Evolutionary conservation across 345 rosid genomes (phyloP).

Genomic region (Lepidium africanum): DNA sequence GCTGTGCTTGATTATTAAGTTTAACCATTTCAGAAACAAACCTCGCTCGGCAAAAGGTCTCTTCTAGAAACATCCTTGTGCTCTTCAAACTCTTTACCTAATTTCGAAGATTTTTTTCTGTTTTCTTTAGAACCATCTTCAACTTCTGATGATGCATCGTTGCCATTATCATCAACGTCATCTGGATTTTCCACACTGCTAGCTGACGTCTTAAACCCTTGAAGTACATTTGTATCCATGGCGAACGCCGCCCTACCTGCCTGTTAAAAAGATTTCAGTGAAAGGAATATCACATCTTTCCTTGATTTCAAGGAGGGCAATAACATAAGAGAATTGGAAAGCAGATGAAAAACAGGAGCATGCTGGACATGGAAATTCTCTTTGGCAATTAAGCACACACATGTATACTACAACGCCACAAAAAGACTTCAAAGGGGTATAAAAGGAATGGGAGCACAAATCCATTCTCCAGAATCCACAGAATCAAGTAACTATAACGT

Average conservation of each 20-base stretch:
- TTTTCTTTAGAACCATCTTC: slow-evolving; percentile 28
- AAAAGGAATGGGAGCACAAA: neutral
- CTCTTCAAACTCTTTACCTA: slow-evolving; percentile 28
- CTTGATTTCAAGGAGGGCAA: neutral
- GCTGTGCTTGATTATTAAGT: neutral
- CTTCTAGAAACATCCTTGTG: slow-evolving; percentile 32
- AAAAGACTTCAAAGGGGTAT: neutral
- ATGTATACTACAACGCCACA: neutral
- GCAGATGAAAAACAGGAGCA: neutral
- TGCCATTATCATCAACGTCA: slow-evolving; percentile 24
- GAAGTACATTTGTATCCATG: slow-evolving; percentile 47
- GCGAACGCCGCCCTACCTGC: slow-evolving; percentile 32
- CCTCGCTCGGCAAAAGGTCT: slow-evolving; percentile 71
- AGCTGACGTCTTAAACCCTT: slow-evolving; percentile 30
- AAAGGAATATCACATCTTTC: neutral
- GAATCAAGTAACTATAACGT: neutral
- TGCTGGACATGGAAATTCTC: neutral
- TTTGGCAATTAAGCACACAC: neutral
- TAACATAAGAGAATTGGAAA: neutral
- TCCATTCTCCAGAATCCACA: neutral
- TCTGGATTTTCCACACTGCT: slow-evolving; percentile 33
- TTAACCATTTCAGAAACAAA: slow-evolving; percentile 25
- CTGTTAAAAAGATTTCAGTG: slow-evolving; percentile 28
- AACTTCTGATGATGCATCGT: slow-evolving; percentile 24
- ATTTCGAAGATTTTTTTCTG: slow-evolving; percentile 15